Conservation (phyloP, 768 basidiomycete species). For the Rhizopogon vinicolor region DNA sequence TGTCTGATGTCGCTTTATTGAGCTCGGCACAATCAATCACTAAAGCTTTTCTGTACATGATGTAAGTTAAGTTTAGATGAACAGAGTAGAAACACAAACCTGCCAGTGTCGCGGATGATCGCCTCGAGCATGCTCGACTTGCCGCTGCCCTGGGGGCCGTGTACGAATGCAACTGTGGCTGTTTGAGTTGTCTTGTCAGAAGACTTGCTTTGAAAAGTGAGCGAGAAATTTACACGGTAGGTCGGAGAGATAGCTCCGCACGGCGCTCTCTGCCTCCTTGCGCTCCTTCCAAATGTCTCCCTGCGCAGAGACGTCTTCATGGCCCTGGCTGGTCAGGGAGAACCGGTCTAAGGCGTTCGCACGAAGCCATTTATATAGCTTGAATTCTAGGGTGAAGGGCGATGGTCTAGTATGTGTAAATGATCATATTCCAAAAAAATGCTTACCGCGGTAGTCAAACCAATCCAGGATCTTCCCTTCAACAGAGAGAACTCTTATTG, state of each 20-base stretch:
- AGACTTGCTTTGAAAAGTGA: not conserved
- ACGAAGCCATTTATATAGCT: conserved; percentile 73
- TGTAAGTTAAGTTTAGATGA: not conserved
- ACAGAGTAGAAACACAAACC: conserved; percentile 31
- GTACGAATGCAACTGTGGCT: conserved; percentile 76
- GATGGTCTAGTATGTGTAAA: not conserved
- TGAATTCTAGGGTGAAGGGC: conserved; percentile 46
- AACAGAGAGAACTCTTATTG: conserved; percentile 80
- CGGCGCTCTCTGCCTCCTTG: conserved; percentile 61
- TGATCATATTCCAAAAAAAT: not conserved
- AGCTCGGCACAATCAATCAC: conserved; percentile 83
- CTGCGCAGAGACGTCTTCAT: conserved; percentile 12
- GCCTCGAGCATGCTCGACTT: conserved; percentile 57
- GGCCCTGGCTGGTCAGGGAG: conserved; percentile 20
- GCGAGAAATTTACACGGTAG: conserved; percentile 51
- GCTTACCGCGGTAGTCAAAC: conserved; percentile 72
- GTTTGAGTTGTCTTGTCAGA: conserved; percentile 9
- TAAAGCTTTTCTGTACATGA: conserved; percentile 51
- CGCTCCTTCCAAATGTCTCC: conserved; percentile 81
- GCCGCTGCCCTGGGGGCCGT: conserved; percentile 83
- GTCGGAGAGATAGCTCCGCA: conserved; percentile 74
- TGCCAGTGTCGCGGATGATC: conserved; percentile 47
- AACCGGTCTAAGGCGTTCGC: conserved; percentile 53
- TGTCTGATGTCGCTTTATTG: conserved; percentile 64
- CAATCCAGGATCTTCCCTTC: conserved; percentile 78